These are phyloP conservation scores for Berkeleyomyces basicola DNA, from an alignment of 2,329 filamentous ascomycete genomes.

Conservation along the genomic window DNA sequence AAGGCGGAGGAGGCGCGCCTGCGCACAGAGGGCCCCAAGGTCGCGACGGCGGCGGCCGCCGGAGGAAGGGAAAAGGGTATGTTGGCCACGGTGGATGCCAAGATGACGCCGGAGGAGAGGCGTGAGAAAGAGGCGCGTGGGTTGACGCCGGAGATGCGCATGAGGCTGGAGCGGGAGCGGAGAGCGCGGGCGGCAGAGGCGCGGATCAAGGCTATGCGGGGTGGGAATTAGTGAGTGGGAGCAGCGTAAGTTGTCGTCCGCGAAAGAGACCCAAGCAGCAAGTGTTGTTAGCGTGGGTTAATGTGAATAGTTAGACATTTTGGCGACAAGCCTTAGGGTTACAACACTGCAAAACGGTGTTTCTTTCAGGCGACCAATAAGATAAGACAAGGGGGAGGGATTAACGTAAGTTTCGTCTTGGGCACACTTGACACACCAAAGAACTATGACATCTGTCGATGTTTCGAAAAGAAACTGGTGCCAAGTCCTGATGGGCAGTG, in stretches of 20 bases:
- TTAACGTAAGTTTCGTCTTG: background rate
- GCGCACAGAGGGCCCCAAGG: conserved; percentile 45
- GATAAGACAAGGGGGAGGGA: background rate
- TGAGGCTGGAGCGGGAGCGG: conserved; percentile 71
- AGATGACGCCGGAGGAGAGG: conserved; percentile 63
- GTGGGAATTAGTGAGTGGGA: conserved; percentile 14
- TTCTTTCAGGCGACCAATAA: background rate
- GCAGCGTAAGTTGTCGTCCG: no score
- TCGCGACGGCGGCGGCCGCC: conserved; percentile 30
- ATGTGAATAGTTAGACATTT: no score
- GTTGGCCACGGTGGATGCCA: conserved; percentile 37
- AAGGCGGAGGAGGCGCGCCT: conserved; percentile 60
- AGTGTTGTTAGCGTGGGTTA: no score
- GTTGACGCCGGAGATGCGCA: conserved; percentile 72
- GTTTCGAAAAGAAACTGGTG: background rate
- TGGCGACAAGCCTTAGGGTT: background rate
- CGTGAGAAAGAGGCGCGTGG: conserved; percentile 73
- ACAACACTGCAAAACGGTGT: background rate
- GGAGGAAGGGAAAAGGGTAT: conserved; percentile 35
- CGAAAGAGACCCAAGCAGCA: no score
- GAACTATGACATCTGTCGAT: conserved; percentile 1
- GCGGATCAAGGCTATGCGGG: conserved; percentile 53
- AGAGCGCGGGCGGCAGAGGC: conserved; percentile 86
- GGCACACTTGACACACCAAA: background rate
- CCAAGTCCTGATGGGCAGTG: background rate